phyloP scores from a whole-genome alignment of 139 green algal species.

The Chlorella sp. region DNA sequence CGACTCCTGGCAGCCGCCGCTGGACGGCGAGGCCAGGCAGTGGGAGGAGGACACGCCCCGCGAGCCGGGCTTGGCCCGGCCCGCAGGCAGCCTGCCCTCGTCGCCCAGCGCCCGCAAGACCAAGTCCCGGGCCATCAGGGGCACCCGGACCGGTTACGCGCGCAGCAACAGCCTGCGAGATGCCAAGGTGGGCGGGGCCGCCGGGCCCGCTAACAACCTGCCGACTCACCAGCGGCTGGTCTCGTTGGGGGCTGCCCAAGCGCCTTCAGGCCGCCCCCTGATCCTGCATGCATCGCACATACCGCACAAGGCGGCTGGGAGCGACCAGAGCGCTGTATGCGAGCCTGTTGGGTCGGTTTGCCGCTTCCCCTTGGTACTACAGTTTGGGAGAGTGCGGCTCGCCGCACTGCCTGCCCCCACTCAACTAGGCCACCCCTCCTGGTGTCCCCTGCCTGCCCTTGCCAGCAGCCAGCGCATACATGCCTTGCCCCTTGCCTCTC shows the following conservation, averaged over 20 bases:
- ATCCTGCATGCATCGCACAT: no score
- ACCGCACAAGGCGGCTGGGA: no score
- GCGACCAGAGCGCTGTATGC: no score
- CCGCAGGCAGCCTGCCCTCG: background rate
- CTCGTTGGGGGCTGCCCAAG: no score
- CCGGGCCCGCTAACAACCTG: background rate
- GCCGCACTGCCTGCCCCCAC: no score
- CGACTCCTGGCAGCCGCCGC: background rate
- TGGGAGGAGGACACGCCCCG: slow-evolving; percentile 14
- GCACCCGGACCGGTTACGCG: background rate
- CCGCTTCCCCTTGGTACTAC: no score
- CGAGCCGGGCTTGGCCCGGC: background rate
- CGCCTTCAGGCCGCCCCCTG: no score
- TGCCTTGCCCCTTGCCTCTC: background rate
- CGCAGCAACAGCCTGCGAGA: slow-evolving; percentile 15
- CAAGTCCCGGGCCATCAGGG: background rate
- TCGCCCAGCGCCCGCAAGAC: slow-evolving; percentile 20
- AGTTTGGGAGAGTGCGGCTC: no score
- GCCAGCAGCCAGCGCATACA: background rate
- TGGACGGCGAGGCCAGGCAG: background rate
- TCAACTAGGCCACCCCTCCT: no score
- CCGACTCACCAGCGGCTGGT: background rate
- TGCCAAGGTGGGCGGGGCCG: slow-evolving; percentile 10
- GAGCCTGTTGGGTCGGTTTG: no score
- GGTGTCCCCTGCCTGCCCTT: no score